Percentiles rank a stretch among this genome's conserved stretches.
These are phyloP conservation scores for Diaporthe humulicola DNA, from an alignment of 2,329 filamentous ascomycete genomes.

Conservation along the genomic window DNA sequence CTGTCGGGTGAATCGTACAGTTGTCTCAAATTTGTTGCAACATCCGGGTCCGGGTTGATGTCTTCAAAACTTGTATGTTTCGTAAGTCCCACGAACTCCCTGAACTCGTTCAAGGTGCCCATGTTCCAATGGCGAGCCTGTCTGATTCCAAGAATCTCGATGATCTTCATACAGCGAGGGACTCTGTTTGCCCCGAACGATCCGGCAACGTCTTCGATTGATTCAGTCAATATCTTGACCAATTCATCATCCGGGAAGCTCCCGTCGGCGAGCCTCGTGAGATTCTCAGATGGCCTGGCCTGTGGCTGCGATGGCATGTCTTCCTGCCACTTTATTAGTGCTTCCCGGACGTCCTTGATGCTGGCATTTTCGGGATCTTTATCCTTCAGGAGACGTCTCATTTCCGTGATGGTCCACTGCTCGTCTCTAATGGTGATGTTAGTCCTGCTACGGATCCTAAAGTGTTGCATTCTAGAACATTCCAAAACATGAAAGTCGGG, in stretches of 20 bases:
- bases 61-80: conserved; percentile 69
- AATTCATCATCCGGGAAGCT: conserved; percentile 70
- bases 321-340: conserved; percentile 55
- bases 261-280: conserved; percentile 63
- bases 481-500: too few species aligned
- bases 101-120: conserved; percentile 74
- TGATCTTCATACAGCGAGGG: conserved; percentile 67
- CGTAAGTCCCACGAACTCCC: conserved; percentile 72
- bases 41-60: conserved; percentile 69
- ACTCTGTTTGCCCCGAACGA: conserved; percentile 71
- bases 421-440: too few species aligned
- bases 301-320: conserved; percentile 58
- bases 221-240: conserved; percentile 64
- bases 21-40: conserved; percentile 67
- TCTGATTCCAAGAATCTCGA: conserved; percentile 74
- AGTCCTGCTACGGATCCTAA: too few species aligned
- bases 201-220: conserved; percentile 72
- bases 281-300: conserved; percentile 61
- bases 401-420: conserved; percentile 70
- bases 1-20: conserved; percentile 74
- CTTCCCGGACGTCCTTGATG: conserved; percentile 54
- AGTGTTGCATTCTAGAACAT: too few species aligned
- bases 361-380: conserved; percentile 52
- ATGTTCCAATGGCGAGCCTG: conserved; percentile 74
- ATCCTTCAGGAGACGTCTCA: conserved; percentile 58